Evolutionary conservation across 495 filamentous ascomycete genomes (phyloP), one percentile per base, ranked within the genome.

Genomic region (Evernia prunastri): DNA sequence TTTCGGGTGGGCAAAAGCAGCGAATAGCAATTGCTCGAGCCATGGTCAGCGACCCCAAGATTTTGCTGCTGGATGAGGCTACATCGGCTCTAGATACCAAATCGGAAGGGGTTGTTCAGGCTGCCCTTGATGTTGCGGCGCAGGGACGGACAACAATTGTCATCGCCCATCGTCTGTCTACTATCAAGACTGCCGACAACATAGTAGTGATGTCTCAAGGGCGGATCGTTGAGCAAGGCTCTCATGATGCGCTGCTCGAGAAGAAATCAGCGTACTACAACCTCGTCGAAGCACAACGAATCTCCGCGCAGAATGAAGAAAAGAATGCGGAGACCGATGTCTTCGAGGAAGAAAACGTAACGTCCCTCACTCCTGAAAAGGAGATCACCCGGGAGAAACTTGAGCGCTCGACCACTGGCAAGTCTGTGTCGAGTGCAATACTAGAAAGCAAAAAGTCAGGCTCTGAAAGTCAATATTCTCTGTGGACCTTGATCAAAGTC

Each of bases 1-100:
- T 98, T 42, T 92, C 88, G 61, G 94, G 94, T 73, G 94, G 94
- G 35, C 94, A 98, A 76, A 97, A 96, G 73, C 94, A 98, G 73
- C 89, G 94, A 64, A 94, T 97, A 72, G 84, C 85, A 6, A 89
- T 89, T 75, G 93, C 94, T 11, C 85, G 94, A 69, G 93, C 92
- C 37, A 86, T 98, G 61, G 90, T 97, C 35, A 90, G 86, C 54
- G 89, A 98, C 71, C 94, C 94, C n/a, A 95, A 94, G 78, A 91
- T 98, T 70, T 80, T 98, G 1, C 78, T 98, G 4, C 85, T 98
- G 20, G 94, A 98, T 70, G 94, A 98, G 75, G 94, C 94, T 27
- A 98, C 94, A 2, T 90, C 87, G 36, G 92, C 92, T 3, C 80
- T 98, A n/a, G 94, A 98, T 73, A 96, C 94, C 57, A 94, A 92